Evolutionary conservation across 1,284 basidiomycete species (phyloP).

Genomic region (Microstroma glucosiphilum): DNA sequence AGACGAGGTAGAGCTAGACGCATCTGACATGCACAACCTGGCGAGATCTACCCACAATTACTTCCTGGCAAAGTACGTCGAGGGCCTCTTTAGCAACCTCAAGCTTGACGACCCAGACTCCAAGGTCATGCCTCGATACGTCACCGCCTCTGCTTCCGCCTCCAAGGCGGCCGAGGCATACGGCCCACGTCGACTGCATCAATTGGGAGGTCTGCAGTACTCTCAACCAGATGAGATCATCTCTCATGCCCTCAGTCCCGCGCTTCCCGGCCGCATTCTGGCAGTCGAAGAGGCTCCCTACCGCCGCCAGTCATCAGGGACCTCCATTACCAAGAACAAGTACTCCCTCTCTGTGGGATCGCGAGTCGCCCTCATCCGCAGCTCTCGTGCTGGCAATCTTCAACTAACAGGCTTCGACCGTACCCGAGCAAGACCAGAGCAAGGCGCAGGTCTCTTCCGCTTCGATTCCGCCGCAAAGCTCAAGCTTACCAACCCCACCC

Average conservation of each 20-base stretch:
- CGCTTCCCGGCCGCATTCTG: conserved; percentile 3
- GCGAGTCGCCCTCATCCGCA: too few relatives aligned
- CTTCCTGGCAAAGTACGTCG: background rate
- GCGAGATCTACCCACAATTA: background rate
- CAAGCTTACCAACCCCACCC: too few relatives aligned
- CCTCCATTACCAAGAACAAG: too few relatives aligned
- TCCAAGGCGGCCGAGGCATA: background rate
- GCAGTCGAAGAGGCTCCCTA: background rate
- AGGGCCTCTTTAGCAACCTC: background rate
- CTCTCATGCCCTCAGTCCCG: background rate
- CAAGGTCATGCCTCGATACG: background rate
- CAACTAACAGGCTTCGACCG: too few relatives aligned
- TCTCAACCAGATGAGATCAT: background rate
- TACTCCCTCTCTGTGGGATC: too few relatives aligned
- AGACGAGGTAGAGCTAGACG: background rate
- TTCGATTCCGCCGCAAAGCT: background rate
- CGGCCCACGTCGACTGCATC: background rate
- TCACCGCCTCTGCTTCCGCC: background rate
- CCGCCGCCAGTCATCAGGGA: too few relatives aligned
- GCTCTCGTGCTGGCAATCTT: too few relatives aligned
- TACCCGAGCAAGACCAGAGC: too few relatives aligned
- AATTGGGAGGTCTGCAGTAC: conserved; percentile 5
- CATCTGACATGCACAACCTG: background rate
- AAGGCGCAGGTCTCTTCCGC: background rate
- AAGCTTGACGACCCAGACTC: background rate